Evolutionary conservation across 2,329 filamentous ascomycete species (phyloP).

Genomic region (Dothideomycetes sp.): DNA sequence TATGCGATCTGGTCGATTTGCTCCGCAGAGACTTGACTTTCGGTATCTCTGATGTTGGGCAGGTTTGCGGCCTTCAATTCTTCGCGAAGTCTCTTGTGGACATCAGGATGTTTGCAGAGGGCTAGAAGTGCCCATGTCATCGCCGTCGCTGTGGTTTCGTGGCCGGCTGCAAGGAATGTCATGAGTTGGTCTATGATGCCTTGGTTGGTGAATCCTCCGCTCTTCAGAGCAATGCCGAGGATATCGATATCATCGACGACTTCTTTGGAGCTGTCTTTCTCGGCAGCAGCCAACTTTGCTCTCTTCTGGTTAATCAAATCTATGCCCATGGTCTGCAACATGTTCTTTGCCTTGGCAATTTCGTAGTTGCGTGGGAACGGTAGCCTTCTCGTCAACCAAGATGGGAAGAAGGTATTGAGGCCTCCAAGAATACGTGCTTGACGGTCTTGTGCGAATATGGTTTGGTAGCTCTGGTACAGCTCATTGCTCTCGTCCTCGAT

Average conservation of each 20-base stretch:
- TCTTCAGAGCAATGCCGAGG: conserved; percentile 42
- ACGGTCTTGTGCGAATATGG: conserved; percentile 35
- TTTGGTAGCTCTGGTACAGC: conserved; percentile 43
- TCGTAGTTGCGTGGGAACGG: conserved; percentile 6
- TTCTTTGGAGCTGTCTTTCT: conserved; percentile 23
- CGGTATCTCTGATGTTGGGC: not conserved
- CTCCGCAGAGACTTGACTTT: conserved; percentile 34
- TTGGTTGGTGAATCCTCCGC: conserved; percentile 43
- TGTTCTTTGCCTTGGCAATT: conserved; percentile 15
- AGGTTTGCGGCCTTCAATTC: conserved; percentile 55
- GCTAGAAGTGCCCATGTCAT: conserved; percentile 68
- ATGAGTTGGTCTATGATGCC: conserved; percentile 47
- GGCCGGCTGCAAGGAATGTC: conserved; percentile 49
- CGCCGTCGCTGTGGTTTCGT: conserved; percentile 69
- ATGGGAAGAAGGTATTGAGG: not conserved
- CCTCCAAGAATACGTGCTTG: conserved; percentile 1
- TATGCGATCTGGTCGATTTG: conserved; percentile 37
- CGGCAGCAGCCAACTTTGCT: conserved; percentile 31
- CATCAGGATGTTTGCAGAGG: conserved; percentile 54
- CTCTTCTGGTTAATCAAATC: conserved; percentile 39
- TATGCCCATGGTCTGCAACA: conserved; percentile 33
- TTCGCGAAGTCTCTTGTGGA: conserved; percentile 57
- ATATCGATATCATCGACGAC: conserved; percentile 28
- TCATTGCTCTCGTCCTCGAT: conserved; percentile 43
- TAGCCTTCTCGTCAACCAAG: conserved; percentile 1